These are phyloP conservation scores for Aspergillus sclerotialis DNA, from an alignment of 2,329 filamentous ascomycete genomes.

Conservation along the genomic window DNA sequence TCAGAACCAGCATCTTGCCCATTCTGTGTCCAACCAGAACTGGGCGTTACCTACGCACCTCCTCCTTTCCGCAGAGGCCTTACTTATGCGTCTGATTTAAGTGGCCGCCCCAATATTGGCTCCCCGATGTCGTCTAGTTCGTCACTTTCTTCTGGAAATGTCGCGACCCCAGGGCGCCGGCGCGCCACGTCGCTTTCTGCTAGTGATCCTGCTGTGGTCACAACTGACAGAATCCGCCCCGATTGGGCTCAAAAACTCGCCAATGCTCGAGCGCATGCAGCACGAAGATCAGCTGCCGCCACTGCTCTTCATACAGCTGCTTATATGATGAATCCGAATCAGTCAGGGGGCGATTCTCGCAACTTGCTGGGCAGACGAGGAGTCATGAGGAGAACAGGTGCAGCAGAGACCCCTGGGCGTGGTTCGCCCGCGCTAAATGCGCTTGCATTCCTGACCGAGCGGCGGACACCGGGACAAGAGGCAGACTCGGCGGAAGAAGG, in stretches of 20 bases:
- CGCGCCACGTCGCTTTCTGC: constrained; percentile 69
- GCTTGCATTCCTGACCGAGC: constrained; percentile 41
- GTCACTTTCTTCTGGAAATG: constrained; percentile 59
- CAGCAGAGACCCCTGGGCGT: constrained; percentile 23
- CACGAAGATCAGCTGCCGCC: constrained; percentile 81
- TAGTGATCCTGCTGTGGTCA: constrained; percentile 76
- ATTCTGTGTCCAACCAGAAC: constrained; percentile 91
- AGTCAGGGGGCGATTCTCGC: constrained; percentile 36
- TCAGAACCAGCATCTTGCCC: constrained; percentile 90
- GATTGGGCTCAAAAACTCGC: constrained; percentile 91
- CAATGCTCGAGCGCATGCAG: constrained; percentile 74
- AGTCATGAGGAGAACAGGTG: constrained; percentile 38
- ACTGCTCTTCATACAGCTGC: constrained; percentile 92
- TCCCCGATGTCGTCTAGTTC: constrained; percentile 83
- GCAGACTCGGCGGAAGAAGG: constrained; percentile 30
- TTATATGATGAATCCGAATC: constrained; percentile 68
- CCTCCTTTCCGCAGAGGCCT: constrained; percentile 84
- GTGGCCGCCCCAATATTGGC: constrained; percentile 43
- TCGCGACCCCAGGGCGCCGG: constrained; percentile 39
- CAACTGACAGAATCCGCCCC: constrained; percentile 83
- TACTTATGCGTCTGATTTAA: constrained; percentile 54
- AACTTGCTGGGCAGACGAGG: constrained; percentile 52
- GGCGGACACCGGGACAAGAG: constrained; percentile 28
- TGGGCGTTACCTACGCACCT: constrained; percentile 89
- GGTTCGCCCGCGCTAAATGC: constrained; percentile 38